Conservation (phyloP, 2,329 filamentous ascomycete species). For the Byssochlamys sp. region DNA sequence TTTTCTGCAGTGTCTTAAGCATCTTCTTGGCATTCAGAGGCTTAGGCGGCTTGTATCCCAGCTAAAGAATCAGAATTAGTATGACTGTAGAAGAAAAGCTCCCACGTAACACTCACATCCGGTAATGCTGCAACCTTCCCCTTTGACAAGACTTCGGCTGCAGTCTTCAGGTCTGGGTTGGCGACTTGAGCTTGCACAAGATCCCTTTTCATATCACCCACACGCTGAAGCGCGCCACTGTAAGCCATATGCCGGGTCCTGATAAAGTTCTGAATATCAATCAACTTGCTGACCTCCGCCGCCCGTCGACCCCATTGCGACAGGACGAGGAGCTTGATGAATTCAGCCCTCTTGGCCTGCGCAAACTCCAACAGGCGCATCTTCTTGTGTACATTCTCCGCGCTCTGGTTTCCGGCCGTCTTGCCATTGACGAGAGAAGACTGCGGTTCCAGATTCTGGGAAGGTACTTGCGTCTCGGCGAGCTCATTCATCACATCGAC, state of each 20-base stretch:
- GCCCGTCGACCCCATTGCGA: constrained; percentile 79
- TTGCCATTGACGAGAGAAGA: constrained; percentile 18
- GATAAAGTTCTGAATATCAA: constrained; percentile 74
- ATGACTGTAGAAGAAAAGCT: neutral
- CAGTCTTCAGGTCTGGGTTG: constrained; percentile 83
- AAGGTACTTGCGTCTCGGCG: constrained; percentile 55
- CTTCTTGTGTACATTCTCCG: constrained; percentile 68
- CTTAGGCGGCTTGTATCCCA: constrained; percentile 67
- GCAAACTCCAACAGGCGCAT: constrained; percentile 64
- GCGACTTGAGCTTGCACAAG: constrained; percentile 66
- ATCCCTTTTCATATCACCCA: constrained; percentile 64
- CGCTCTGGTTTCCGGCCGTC: constrained; percentile 24
- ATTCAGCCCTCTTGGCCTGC: constrained; percentile 70
- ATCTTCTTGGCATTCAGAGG: constrained; percentile 62
- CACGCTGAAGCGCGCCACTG: constrained; percentile 49
- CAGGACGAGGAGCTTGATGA: constrained; percentile 85
- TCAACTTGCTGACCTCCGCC: constrained; percentile 70
- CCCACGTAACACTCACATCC: constrained; percentile 48
- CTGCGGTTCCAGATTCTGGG: constrained; percentile 25
- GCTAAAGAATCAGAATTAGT: constrained; percentile 33
- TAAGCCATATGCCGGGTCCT: constrained; percentile 54
- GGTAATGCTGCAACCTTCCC: constrained; percentile 71
- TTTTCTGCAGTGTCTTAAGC: constrained; percentile 63
- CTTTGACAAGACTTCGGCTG: constrained; percentile 71
- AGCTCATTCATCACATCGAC: constrained; percentile 60